Percentiles rank a stretch among this genome's conserved stretches.
phyloP scores from a whole-genome alignment of 305 asterid species.

The Salvia sclarea region DNA sequence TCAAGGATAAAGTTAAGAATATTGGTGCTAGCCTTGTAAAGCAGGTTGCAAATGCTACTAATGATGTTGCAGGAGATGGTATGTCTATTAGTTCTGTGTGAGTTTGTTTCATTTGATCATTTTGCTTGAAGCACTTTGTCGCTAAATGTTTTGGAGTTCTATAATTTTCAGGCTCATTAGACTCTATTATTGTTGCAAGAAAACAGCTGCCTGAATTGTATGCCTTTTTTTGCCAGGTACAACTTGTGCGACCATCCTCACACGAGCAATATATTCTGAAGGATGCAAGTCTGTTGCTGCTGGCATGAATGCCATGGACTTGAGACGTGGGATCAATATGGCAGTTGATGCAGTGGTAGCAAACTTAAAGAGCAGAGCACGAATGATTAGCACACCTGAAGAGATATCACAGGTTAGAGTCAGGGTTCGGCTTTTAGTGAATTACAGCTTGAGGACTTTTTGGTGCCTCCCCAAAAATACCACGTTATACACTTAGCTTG shows the following conservation, averaged over 20 bases:
- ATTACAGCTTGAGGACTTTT: not conserved
- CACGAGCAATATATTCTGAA: slow-evolving; percentile 71
- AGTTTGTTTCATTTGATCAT: not conserved
- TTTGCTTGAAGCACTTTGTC: not conserved
- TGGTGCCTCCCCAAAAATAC: not conserved
- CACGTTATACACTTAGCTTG: not conserved
- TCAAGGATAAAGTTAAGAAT: slow-evolving; percentile 68
- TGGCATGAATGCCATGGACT: slow-evolving; percentile 87
- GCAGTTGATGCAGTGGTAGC: slow-evolving; percentile 78
- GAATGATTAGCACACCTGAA: slow-evolving; percentile 84
- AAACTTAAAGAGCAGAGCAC: slow-evolving; percentile 74
- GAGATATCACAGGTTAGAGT: slow-evolving; percentile 76
- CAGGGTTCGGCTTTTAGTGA: not conserved
- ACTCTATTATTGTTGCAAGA: not conserved
- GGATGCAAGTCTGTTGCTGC: slow-evolving; percentile 91
- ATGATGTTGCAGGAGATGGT: slow-evolving; percentile 85
- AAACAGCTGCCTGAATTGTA: not conserved
- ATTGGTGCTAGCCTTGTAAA: slow-evolving; percentile 79
- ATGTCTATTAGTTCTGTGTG: slow-evolving; percentile 17
- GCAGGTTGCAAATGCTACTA: slow-evolving; percentile 82
- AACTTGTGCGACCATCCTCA: slow-evolving; percentile 83
- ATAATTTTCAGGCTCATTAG: not conserved
- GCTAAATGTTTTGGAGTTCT: not conserved
- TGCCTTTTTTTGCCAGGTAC: slow-evolving; percentile 54
- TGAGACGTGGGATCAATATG: slow-evolving; percentile 78